Percentiles rank a stretch among this genome's conserved stretches.
Conservation (phyloP, 192 early-diverging fungal genomes). For the Endogone sp. region DNA sequence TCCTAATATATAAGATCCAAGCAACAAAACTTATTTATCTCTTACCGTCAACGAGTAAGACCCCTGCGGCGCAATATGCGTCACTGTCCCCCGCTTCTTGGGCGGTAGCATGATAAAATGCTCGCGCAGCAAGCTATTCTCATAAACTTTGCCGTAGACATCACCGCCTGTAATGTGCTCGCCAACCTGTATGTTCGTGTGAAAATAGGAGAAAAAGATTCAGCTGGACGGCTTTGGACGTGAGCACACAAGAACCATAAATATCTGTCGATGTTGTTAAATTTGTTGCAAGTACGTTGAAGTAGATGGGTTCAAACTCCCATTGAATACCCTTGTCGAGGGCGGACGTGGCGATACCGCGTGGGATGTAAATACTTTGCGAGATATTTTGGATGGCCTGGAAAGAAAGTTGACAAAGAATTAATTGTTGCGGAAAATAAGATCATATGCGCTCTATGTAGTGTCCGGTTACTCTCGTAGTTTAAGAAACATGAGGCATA, state of each 20-base stretch:
- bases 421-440: no score
- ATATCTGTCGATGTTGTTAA: neutral
- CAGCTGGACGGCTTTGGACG: neutral
- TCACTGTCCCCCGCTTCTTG: conserved; percentile 90
- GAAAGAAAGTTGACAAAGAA: no score
- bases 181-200: conserved; percentile 69
- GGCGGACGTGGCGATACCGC: conserved; percentile 97
- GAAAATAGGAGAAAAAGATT: neutral
- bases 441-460: no score
- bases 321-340: conserved; percentile 86
- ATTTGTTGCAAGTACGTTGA: conserved; percentile 66
- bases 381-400: conserved; percentile 90
- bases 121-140: conserved; percentile 89
- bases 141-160: conserved; percentile 89
- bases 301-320: conserved; percentile 94
- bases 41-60: conserved; percentile 89
- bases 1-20: no score
- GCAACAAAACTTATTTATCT: no score
- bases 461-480: no score
- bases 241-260: neutral
- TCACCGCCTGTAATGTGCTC: conserved; percentile 99
- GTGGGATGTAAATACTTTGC: conserved; percentile 97
- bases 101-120: conserved; percentile 97
- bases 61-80: conserved; percentile 91
- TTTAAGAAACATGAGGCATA: no score